phyloP scores from a whole-genome alignment of 331 rosid species.

The Acacia pycnantha region DNA sequence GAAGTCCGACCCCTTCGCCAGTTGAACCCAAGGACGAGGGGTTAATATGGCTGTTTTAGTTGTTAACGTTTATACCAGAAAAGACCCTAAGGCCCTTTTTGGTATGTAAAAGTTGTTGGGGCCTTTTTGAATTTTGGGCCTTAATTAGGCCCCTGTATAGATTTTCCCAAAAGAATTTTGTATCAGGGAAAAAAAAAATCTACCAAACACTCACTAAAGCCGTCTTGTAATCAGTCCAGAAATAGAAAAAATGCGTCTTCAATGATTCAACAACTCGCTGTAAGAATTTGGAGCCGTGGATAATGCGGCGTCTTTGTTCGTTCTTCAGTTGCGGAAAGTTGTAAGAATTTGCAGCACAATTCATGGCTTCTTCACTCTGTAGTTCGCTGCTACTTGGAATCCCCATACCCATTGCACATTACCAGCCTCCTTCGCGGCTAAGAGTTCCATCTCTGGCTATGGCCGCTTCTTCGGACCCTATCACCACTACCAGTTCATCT shows the following conservation, averaged over 20 bases:
- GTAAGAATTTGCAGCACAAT: neutral
- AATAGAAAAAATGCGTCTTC: neutral
- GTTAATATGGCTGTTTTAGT: too few species aligned
- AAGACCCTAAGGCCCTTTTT: too few species aligned
- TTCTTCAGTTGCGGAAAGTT: neutral
- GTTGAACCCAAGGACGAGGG: too few species aligned
- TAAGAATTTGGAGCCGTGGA: neutral
- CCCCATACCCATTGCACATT: conserved; percentile 34
- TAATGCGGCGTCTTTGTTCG: neutral
- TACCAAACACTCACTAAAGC: too few species aligned
- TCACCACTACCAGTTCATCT: conserved; percentile 29
- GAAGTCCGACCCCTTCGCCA: too few species aligned
- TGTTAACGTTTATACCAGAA: too few species aligned
- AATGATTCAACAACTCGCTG: neutral
- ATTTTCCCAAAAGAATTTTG: too few species aligned
- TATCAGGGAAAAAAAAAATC: too few species aligned
- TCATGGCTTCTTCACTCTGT: conserved; percentile 42
- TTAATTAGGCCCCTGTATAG: too few species aligned
- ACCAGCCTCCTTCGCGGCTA: conserved; percentile 23
- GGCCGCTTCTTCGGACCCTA: conserved; percentile 38
- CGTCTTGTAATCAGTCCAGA: neutral
- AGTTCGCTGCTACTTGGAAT: conserved; percentile 33
- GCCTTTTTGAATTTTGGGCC: too few species aligned
- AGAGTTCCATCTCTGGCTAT: conserved; percentile 18
- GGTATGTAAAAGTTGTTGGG: too few species aligned